Base-by-base conservation (phyloP, 208 protist species). In the Zelonia costaricensis region DNA sequence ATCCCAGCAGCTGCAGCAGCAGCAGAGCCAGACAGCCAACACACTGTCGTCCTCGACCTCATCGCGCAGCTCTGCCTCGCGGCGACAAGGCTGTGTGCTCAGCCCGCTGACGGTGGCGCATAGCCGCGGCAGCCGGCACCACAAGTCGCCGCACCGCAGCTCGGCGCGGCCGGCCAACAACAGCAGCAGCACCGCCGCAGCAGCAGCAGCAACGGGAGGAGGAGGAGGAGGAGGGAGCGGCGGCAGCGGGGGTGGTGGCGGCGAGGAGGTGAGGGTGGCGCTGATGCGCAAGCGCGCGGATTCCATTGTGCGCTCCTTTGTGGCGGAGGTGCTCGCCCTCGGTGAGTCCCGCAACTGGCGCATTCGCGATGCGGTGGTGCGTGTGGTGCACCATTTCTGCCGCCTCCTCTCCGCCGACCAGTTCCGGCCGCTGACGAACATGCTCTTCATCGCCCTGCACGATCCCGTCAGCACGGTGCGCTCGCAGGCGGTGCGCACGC, bases 401-500 rank as follows among this genome's bases (percentile, higher is more conserved):
- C 43, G 52, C 7, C 73, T 79, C 18, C 53, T 91, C 13, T 58
- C 46, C 10, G 35, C 58, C 6, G 75, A 86, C n/a, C 44, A 77
- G 44, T 93, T 84, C 65, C 48, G 47, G 1, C 81, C 81, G 20
- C 66, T 93, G 23, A 65, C 67, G 13, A 48, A 52, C 30, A 75
- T 85, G 38, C 70, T 91, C 18, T 77, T 82, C 27, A 39, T 57
- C 4, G 48, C 85, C 27, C 64, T 91, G 68, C 66, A 76, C 20
- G 87, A 93, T 59, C 76, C 87, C 1, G 84, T 93, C 5, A 84
- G 75, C 61, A 58, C 74, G 22, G 84, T 93, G n/a, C 80, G 87
- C 54, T 49, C 49, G 20, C 64, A 76, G 43, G 78, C 84, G 6
- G 58, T 79, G 12, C 74, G 74, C 45, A 69, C 87, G 12, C 66